Conservation (phyloP, 176 grass and related monocot genomes). For the Oryza longistaminata region DNA sequence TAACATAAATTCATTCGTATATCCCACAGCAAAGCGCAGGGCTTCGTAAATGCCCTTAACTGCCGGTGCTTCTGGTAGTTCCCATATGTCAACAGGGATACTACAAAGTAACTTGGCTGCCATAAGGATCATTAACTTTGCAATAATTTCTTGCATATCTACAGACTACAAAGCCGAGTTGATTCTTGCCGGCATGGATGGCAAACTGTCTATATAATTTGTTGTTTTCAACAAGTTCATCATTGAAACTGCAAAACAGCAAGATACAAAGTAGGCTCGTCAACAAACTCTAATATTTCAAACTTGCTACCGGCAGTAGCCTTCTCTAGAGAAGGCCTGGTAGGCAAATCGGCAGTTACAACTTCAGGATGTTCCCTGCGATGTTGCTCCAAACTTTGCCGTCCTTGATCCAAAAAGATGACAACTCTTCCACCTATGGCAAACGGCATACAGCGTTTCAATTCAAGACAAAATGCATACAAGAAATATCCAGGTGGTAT, state of each 20-base stretch:
- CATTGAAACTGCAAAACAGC: constrained; percentile 49
- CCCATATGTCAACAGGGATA: too few relatives aligned
- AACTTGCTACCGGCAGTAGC: constrained; percentile 60
- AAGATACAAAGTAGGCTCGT: constrained; percentile 69
- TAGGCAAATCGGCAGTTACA: constrained; percentile 66
- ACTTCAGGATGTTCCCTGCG: constrained; percentile 62
- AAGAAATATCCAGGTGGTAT: not conserved
- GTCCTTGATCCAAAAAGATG: constrained; percentile 82
- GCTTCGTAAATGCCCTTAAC: too few relatives aligned
- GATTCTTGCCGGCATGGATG: not conserved
- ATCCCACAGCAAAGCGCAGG: too few relatives aligned
- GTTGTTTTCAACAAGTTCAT: constrained; percentile 25
- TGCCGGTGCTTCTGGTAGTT: too few relatives aligned
- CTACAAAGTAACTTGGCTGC: not conserved
- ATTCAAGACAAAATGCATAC: not conserved
- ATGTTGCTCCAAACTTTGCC: constrained; percentile 57
- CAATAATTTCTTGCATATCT: not conserved
- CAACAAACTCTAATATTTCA: constrained; percentile 63
- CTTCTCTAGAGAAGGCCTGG: constrained; percentile 50
- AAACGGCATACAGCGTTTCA: not conserved
- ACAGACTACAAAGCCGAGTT: not conserved
- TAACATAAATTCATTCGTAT: too few relatives aligned
- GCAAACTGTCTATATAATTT: constrained; percentile 12
- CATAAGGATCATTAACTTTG: not conserved
- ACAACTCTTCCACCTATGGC: constrained; percentile 69